Evolutionary conservation across 225 moss, liverwort and hornwort genomes (phyloP), one percentile per base, ranked within the genome.

Genomic region (Pseudoscleropodium purum): DNA sequence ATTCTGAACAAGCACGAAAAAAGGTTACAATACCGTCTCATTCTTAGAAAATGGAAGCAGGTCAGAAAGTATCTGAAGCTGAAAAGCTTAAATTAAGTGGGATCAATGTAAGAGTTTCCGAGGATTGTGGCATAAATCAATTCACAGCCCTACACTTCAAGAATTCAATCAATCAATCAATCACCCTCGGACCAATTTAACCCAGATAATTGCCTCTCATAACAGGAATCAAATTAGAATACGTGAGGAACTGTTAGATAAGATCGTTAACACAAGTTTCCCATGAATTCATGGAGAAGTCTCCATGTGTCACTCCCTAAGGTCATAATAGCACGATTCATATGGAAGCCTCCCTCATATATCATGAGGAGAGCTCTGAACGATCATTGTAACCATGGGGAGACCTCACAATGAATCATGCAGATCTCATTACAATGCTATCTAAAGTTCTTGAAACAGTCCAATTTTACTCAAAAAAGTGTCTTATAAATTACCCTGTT

Each of bases 1-100:
- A 56, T 78, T 89, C 94, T 94, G 89, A 56, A 76, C 88, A 88
- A 67, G 62, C 79, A 86, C 51, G 78, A 57, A 61, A 80, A 82
- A 75, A 21, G 62, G 39, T 87, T 33, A 79, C 54, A 75, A 85
- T n/a, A 51, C 63, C 5, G 79, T 54, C 13, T 81, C 89, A 45
- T 52, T 26, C 75, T 81, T 54, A 26, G 36, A 60, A 61, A 70
- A 84, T 36, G 69, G 26, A 69, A 86, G 79, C 79, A 83, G 79
- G 64, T 26, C 82, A 88, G 66, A 37, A 82, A 27, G 77, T 63
- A 83, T 79, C 74, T 67, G 49, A 67, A 82, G 57, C n/a, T 79
- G 65, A 84, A 84, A 63, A 83, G 59, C 49, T 65, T 36, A 66
- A 75, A 56, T 30, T 24, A 49, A 52, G 60, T 26, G 76, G 52